phyloP scores from a whole-genome alignment of 371 early-diverging fungal species.

The Cladochytrium tenue region DNA sequence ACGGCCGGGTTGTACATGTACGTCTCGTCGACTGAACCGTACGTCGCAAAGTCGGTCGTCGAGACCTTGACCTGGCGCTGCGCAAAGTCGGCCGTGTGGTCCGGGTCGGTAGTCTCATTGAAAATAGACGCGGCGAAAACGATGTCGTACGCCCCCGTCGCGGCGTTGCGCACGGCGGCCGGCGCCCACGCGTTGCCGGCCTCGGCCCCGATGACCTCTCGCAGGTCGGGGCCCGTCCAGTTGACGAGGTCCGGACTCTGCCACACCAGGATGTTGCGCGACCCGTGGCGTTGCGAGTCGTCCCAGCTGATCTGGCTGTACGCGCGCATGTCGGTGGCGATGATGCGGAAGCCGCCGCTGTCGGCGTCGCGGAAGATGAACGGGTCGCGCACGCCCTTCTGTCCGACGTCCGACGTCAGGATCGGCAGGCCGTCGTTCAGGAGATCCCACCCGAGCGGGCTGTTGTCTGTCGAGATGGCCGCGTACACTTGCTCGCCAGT shows the following conservation, averaged over 20 bases:
- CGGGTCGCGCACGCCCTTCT: constrained; percentile 1
- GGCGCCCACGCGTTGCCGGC: constrained; percentile 1
- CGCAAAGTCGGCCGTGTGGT: neutral
- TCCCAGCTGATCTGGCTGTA: neutral
- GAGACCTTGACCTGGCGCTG: neutral
- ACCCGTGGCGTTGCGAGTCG: neutral
- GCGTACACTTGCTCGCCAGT: neutral
- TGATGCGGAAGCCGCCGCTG: neutral
- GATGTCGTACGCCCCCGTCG: neutral
- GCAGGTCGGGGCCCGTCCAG: neutral
- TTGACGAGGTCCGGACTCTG: neutral
- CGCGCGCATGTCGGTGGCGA: constrained; percentile 1
- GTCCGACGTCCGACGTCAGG: neutral
- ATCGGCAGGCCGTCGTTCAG: neutral
- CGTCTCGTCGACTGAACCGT: neutral
- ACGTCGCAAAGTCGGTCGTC: neutral
- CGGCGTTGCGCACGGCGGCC: neutral
- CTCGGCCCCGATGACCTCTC: neutral
- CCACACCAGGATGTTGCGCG: constrained; percentile 1
- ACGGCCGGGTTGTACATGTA: neutral
- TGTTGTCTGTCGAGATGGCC: neutral
- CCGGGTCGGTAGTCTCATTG: neutral
- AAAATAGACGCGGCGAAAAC: neutral
- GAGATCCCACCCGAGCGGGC: constrained; percentile 1
- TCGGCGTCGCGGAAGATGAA: neutral